phyloP scores from a whole-genome alignment of 192 early-diverging fungal species.

The Gamsiella multidivaricata region DNA sequence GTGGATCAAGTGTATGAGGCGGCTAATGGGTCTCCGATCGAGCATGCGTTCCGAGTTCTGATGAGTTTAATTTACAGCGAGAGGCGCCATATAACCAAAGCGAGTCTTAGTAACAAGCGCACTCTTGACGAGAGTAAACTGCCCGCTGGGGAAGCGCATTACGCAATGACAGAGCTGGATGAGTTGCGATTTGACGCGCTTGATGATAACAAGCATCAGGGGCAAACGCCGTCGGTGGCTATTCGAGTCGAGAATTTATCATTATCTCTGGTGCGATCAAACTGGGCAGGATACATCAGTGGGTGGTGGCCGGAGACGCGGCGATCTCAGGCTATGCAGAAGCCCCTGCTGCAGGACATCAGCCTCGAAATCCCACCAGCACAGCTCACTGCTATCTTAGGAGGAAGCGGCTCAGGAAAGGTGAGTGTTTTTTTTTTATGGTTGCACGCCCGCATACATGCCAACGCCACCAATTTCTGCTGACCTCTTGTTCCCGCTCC shows the following conservation, averaged over 20 bases:
- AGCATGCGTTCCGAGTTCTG: not conserved
- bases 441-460: not conserved
- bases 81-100: no score
- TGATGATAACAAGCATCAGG: not conserved
- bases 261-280: not conserved
- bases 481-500: not conserved
- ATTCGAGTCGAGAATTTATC: conserved; percentile 6
- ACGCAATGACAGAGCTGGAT: not conserved
- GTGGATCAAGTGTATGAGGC: not conserved
- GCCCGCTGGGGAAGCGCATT: not conserved
- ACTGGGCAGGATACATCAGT: not conserved
- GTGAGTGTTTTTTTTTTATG: not conserved
- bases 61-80: not conserved
- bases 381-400: conserved; percentile 26
- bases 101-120: no score
- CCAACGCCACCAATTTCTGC: no score
- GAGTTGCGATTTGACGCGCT: not conserved
- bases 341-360: conserved; percentile 1
- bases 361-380: conserved; percentile 3
- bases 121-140: no score
- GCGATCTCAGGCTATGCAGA: not conserved
- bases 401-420: conserved; percentile 32
- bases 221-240: not conserved
- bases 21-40: not conserved
- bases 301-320: not conserved